Conservation (phyloP, 2,329 filamentous ascomycete species). For the Monosporascus sp. region DNA sequence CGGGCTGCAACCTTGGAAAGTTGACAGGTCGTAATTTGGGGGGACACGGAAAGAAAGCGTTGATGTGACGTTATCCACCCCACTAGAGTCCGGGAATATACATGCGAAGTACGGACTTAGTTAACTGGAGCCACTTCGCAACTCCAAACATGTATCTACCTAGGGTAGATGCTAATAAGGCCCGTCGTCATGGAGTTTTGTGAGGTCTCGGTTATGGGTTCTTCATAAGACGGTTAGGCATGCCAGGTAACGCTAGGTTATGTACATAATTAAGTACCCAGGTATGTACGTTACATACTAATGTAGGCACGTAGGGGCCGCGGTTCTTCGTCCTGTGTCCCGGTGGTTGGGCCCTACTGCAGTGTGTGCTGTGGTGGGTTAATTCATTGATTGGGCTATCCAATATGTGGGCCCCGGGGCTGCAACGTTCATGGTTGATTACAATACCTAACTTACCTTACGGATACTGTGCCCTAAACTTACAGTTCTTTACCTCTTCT, state of each 20-base stretch:
- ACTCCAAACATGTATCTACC: neutral
- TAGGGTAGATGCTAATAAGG: neutral
- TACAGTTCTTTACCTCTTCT: too few relatives aligned
- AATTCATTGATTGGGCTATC: neutral
- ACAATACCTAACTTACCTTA: too few relatives aligned
- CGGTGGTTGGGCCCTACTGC: neutral
- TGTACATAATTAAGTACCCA: too few relatives aligned
- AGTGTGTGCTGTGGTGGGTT: neutral
- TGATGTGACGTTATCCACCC: neutral
- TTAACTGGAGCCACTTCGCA: neutral
- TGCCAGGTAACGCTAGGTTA: too few relatives aligned
- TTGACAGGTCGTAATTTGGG: neutral
- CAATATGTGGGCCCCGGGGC: too few relatives aligned
- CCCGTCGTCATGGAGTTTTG: neutral
- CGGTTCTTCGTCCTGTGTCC: neutral
- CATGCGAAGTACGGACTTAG: neutral
- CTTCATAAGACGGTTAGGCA: neutral
- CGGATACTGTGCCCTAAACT: too few relatives aligned
- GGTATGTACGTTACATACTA: too few relatives aligned
- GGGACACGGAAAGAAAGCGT: neutral
- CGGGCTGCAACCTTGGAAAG: neutral
- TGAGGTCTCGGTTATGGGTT: neutral
- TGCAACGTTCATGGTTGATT: too few relatives aligned
- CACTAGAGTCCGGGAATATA: neutral
- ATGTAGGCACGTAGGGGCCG: neutral